Evolutionary conservation across 2,329 filamentous ascomycete species (phyloP).

Genomic region (Pyrenophora graminea): DNA sequence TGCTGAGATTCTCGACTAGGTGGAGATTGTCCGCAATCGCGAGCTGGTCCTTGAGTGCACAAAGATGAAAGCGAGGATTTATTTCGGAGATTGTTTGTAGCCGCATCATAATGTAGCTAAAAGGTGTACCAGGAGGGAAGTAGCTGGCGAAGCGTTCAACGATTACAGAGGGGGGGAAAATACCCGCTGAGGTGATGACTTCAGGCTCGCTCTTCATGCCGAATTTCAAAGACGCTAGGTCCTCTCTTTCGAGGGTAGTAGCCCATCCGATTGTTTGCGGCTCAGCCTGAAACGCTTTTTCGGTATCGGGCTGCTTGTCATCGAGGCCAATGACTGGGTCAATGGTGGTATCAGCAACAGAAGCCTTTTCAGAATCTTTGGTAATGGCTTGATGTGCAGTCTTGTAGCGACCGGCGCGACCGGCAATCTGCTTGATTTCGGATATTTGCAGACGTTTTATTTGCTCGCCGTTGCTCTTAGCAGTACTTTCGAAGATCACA

Average conservation of each 20-base stretch:
- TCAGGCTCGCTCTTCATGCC: slow-evolving; percentile 68
- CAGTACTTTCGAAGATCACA: slow-evolving; percentile 79
- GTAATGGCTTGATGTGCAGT: slow-evolving; percentile 64
- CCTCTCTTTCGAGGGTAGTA: slow-evolving; percentile 73
- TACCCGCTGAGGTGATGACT: slow-evolving; percentile 70
- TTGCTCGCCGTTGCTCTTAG: slow-evolving; percentile 69
- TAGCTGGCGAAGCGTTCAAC: slow-evolving; percentile 78
- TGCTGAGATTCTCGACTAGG: slow-evolving; percentile 65
- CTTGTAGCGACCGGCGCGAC: slow-evolving; percentile 84
- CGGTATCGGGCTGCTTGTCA: slow-evolving; percentile 12
- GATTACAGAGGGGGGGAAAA: slow-evolving; percentile 72
- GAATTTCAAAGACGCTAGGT: slow-evolving; percentile 65
- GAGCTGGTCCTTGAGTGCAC: slow-evolving; percentile 65
- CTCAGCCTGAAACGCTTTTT: slow-evolving; percentile 3
- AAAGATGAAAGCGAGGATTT: slow-evolving; percentile 71
- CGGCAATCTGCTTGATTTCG: slow-evolving; percentile 93
- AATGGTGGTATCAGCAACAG: slow-evolving; percentile 3
- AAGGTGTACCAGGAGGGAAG: slow-evolving; percentile 78
- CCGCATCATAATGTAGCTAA: slow-evolving; percentile 79
- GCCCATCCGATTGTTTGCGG: slow-evolving; percentile 67
- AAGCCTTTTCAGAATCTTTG: slow-evolving; percentile 22
- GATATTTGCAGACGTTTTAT: slow-evolving; percentile 67
- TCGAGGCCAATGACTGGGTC: slow-evolving; percentile 27
- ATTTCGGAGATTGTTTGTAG: slow-evolving; percentile 70
- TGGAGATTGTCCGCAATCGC: slow-evolving; percentile 76